A percentile compares a stretch with the other conserved stretches of the same genome.
Evolutionary conservation across 371 early-diverging fungal genomes (phyloP).

Genomic region (Rhizopus delemar): DNA sequence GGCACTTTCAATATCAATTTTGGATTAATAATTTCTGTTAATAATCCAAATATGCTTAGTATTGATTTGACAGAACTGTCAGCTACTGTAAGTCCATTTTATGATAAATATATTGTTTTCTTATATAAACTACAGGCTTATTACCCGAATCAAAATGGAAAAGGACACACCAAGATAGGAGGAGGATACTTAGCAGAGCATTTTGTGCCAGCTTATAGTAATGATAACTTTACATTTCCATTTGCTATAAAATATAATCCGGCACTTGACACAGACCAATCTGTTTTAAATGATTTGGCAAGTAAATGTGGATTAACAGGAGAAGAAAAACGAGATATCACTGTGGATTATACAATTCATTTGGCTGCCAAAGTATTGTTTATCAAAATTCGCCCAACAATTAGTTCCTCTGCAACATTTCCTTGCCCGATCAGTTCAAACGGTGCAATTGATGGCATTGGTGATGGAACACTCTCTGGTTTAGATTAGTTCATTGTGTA

Average conservation of each 20-base stretch:
- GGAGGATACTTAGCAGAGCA: constrained; percentile 45
- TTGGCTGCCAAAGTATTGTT: constrained; percentile 40
- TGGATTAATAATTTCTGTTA: constrained; percentile 39
- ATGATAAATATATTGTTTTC: constrained; percentile 5
- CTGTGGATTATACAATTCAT: constrained; percentile 36
- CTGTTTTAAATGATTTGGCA: constrained; percentile 47
- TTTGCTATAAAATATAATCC: constrained; percentile 49
- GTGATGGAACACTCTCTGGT: constrained; percentile 17
- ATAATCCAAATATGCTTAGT: constrained; percentile 42
- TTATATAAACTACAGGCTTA: constrained; percentile 39
- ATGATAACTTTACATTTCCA: constrained; percentile 49
- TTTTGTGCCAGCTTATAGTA: constrained; percentile 39
- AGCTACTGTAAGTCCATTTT: constrained; percentile 34
- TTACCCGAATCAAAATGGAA: constrained; percentile 35
- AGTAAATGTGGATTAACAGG: constrained; percentile 50
- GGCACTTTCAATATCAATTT: constrained; percentile 36
- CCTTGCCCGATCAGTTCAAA: constrained; percentile 45
- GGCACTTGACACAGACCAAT: constrained; percentile 29
- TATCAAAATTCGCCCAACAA: constrained; percentile 40
- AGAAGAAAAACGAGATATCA: constrained; percentile 28
- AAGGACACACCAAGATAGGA: constrained; percentile 40
- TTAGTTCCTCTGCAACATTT: constrained; percentile 35
- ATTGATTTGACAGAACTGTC: constrained; percentile 37
- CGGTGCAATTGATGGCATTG: constrained; percentile 19
- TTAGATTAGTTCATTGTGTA: not conserved